phyloP scores from a whole-genome alignment of 441 rosid genomes.

The Macaranga tanarius region DNA sequence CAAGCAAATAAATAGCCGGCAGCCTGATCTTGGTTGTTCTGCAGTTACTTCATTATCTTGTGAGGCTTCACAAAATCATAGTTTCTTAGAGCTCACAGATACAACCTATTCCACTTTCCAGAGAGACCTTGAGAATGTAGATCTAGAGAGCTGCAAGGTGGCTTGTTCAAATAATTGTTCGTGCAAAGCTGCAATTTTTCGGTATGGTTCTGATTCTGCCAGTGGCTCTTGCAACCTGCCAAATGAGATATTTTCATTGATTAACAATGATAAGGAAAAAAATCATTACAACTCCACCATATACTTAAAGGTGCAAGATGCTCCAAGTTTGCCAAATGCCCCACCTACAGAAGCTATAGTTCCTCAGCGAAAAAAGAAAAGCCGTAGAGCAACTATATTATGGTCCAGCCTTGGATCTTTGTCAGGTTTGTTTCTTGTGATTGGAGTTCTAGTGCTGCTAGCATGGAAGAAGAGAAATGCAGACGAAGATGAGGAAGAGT shows the following conservation, averaged over 20 bases:
- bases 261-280: background rate
- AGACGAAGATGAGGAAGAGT: conserved; percentile 5
- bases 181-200: conserved; percentile 23
- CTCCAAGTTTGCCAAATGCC: background rate
- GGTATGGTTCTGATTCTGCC: conserved; percentile 6
- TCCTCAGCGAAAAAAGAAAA: conserved; percentile 1
- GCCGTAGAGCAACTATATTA: background rate
- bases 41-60: conserved; percentile 13
- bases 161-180: conserved; percentile 17
- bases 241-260: conserved; percentile 14
- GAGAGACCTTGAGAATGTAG: background rate
- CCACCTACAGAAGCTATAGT: background rate
- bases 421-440: background rate
- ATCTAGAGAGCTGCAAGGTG: conserved; percentile 2
- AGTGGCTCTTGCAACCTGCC: conserved; percentile 15
- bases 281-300: conserved; percentile 8
- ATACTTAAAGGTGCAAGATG: conserved; percentile 12
- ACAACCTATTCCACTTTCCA: conserved; percentile 4
- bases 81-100: conserved; percentile 4
- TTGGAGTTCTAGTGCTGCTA: background rate
- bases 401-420: conserved; percentile 6
- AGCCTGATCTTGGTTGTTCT: conserved; percentile 13
- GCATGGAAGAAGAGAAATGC: background rate
- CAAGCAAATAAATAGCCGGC: background rate
- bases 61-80: background rate